Evolutionary conservation across 2,329 filamentous ascomycete genomes (phyloP), one percentile per base, ranked within the genome.

Genomic region (Cadophora sp.): DNA sequence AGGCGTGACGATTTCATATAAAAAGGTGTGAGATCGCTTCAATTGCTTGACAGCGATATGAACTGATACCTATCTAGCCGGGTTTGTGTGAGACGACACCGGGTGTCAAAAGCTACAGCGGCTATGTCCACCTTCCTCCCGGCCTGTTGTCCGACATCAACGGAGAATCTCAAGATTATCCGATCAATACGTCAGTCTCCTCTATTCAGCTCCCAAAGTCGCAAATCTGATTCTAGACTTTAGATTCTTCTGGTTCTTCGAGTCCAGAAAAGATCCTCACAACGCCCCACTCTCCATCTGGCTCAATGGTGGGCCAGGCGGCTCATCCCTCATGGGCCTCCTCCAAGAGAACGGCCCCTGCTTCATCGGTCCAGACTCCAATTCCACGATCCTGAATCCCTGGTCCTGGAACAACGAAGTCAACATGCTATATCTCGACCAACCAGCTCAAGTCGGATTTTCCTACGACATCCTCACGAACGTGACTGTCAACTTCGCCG

Each of bases 381-480:
- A 86, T 72, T 78, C 79, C 67, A 79, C 83, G 37, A 71, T 81
- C 58, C 72, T 84, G 59, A 80, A 80, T 50, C 86, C 86, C 53
- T 91, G 86, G 84, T 86, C 87, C 11, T 91, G 87, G 87, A 87
- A 91, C 74, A 82, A 82, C 46, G 80, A 80, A 66, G 84, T 83
- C 46, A 87, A 88, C 70, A 79, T 87, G 76, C 73, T 83, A n/a
- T 82, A 79, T 67, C 74, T 83, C 29, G 83, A 85, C 69, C 83
- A 93, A 84, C 89, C 89, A 11, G 87, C 88, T 67, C 87, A 91
- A 76, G 86, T 91, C 53, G 86, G 87, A 34, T 88, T 90, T 71
- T 91, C 88, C 1, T 80, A 80, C 64, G 64, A 68, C 16, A 29
- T 51, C 1, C 56, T 66, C 27, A 51, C 46, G 16, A 65, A 71